Evolutionary conservation across 345 rosid species (phyloP).

Genomic region (Brassica incana): DNA sequence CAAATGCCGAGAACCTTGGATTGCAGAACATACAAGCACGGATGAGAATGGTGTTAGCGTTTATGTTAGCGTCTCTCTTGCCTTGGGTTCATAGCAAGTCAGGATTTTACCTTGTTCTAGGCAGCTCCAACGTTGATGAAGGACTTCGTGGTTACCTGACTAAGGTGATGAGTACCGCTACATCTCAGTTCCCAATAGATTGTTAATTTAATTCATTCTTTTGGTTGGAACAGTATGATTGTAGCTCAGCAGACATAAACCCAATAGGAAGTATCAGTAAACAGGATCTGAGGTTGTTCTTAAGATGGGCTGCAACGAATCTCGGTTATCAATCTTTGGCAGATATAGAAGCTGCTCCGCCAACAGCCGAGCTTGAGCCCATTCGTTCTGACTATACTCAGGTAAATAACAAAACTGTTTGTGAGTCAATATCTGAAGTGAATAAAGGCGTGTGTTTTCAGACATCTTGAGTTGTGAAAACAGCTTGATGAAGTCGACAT

Average conservation of each 20-base stretch:
- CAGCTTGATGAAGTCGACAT: slow-evolving; percentile 90
- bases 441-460: slow-evolving; percentile 44
- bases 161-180: slow-evolving; percentile 53
- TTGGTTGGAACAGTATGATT: slow-evolving; percentile 72
- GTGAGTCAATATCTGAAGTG: neutral
- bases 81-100: slow-evolving; percentile 94
- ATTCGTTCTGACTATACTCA: slow-evolving; percentile 87
- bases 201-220: slow-evolving; percentile 7
- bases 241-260: slow-evolving; percentile 95
- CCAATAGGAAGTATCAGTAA: slow-evolving; percentile 96
- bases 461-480: slow-evolving; percentile 23
- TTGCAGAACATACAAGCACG: slow-evolving; percentile 95
- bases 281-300: slow-evolving; percentile 78
- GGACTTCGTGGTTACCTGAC: slow-evolving; percentile 92
- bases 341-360: slow-evolving; percentile 95
- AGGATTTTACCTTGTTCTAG: slow-evolving; percentile 90
- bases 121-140: slow-evolving; percentile 96
- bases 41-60: slow-evolving; percentile 94
- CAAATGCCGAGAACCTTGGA: slow-evolving; percentile 77
- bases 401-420: slow-evolving; percentile 42
- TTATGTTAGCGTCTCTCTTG: slow-evolving; percentile 86
- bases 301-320: slow-evolving; percentile 84
- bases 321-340: slow-evolving; percentile 89
- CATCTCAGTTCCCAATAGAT: neutral
- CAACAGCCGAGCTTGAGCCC: slow-evolving; percentile 95